These are phyloP conservation scores for Backusella mclennaniae DNA, from an alignment of 192 early-diverging fungal species.

Conservation along the genomic window DNA sequence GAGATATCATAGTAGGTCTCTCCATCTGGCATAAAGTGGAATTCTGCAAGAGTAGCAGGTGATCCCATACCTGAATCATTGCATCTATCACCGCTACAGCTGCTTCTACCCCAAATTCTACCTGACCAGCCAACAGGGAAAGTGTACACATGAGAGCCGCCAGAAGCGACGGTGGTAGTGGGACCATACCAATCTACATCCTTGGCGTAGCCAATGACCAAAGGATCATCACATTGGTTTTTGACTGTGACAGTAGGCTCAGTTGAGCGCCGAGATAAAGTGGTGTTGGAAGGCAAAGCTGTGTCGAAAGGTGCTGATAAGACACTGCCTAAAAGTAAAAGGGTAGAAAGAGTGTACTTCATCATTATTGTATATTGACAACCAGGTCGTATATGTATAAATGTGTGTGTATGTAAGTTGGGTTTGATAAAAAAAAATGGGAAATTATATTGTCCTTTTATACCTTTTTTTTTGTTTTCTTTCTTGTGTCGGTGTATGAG, in stretches of 20 bases:
- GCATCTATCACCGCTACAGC: slow-evolving; percentile 18
- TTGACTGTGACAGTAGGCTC: slow-evolving; percentile 14
- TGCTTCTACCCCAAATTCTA: slow-evolving; percentile 30
- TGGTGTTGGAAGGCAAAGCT: not conserved
- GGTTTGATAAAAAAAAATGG: not conserved
- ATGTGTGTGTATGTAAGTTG: not conserved
- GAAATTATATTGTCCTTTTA: not conserved
- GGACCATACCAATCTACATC: slow-evolving; percentile 23
- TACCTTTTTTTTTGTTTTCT: not conserved
- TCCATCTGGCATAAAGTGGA: slow-evolving; percentile 7
- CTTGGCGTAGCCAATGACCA: slow-evolving; percentile 11
- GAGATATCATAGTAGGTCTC: slow-evolving; percentile 34
- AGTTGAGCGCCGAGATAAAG: not conserved
- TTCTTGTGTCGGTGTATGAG: not conserved
- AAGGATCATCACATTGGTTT: slow-evolving; percentile 14
- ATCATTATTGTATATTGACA: not conserved
- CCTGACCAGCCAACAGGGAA: slow-evolving; percentile 21
- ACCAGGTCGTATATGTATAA: not conserved
- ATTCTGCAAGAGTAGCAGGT: slow-evolving; percentile 35
- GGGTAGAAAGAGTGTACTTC: not conserved
- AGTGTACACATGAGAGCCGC: not conserved
- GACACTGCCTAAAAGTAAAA: not conserved
- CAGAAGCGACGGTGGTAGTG: slow-evolving; percentile 10
- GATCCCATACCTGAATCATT: slow-evolving; percentile 24
- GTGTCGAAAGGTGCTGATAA: not conserved